These are phyloP conservation scores for Capronia epimyces DNA, from an alignment of 2,329 filamentous ascomycete genomes.

Conservation along the genomic window DNA sequence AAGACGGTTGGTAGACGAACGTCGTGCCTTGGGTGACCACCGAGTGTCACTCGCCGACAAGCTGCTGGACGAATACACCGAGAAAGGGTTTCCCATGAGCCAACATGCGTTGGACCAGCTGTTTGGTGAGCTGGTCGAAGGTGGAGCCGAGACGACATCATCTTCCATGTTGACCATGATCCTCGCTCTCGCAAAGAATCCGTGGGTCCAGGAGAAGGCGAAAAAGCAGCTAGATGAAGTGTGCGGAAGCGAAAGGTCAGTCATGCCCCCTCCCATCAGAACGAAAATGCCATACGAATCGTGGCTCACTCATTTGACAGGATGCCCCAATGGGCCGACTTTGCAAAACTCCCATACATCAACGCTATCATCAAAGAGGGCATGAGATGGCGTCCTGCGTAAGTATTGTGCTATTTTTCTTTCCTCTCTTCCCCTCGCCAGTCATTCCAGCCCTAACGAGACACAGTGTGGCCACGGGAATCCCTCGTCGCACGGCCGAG, in stretches of 20 bases:
- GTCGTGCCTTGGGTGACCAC: constrained; percentile 29
- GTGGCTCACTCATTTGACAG: background rate
- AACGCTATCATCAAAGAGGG: constrained; percentile 39
- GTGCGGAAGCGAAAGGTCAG: constrained; percentile 38
- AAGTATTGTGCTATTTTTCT: background rate
- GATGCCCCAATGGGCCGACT: constrained; percentile 33
- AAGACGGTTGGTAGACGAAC: constrained; percentile 32
- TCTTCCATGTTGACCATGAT: constrained; percentile 10
- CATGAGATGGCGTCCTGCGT: constrained; percentile 39
- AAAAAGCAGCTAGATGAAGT: constrained; percentile 46
- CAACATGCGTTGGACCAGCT: constrained; percentile 10
- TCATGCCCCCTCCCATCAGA: too few relatives aligned
- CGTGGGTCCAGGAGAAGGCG: constrained; percentile 47
- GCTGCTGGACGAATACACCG: constrained; percentile 35
- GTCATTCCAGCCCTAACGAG: too few relatives aligned
- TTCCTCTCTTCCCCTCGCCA: too few relatives aligned
- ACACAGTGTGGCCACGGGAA: background rate
- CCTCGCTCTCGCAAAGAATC: constrained; percentile 41
- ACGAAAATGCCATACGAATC: background rate
- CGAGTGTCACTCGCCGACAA: constrained; percentile 37
- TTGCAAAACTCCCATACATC: constrained; percentile 34
- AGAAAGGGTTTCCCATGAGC: background rate
- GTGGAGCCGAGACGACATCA: constrained; percentile 16
- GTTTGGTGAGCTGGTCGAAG: constrained; percentile 6
- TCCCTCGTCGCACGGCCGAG: constrained; percentile 34